Evolutionary conservation across 2,329 filamentous ascomycete species (phyloP).

Genomic region (Verticillium tricorpus): DNA sequence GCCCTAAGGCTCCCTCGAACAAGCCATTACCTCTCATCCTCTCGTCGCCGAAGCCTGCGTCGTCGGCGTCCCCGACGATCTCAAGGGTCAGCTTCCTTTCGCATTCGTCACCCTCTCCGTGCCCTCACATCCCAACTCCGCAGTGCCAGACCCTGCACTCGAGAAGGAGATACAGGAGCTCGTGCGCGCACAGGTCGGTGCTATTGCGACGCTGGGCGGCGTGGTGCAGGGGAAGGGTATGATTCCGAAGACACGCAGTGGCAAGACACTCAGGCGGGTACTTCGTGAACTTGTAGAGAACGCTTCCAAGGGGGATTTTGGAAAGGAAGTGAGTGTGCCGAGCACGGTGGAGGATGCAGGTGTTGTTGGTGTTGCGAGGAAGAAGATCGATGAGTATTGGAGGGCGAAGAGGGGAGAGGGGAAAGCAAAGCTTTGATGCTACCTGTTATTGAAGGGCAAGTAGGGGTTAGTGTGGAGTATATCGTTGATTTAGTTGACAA

Average conservation of each 20-base stretch:
- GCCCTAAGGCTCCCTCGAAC: constrained; percentile 73
- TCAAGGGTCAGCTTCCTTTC: constrained; percentile 90
- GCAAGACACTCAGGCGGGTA: constrained; percentile 82
- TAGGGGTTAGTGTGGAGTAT: not conserved
- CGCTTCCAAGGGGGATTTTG: constrained; percentile 67
- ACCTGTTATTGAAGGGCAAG: not conserved
- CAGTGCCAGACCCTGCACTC: constrained; percentile 41
- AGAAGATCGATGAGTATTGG: constrained; percentile 74
- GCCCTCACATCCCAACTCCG: constrained; percentile 43
- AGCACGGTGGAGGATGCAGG: constrained; percentile 79
- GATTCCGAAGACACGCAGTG: constrained; percentile 89
- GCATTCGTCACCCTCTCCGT: constrained; percentile 66
- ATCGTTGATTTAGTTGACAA: no score
- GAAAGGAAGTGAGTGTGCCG: constrained; percentile 68
- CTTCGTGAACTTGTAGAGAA: constrained; percentile 82
- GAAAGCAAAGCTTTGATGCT: constrained; percentile 44
- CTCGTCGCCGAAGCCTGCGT: constrained; percentile 80
- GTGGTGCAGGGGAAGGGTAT: constrained; percentile 81
- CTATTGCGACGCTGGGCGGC: constrained; percentile 80
- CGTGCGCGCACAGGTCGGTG: constrained; percentile 77
- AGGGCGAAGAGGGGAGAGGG: constrained; percentile 39
- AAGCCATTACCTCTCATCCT: constrained; percentile 80
- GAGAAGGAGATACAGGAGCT: constrained; percentile 63
- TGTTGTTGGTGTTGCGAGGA: constrained; percentile 70
- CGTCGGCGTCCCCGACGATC: constrained; percentile 74